Conservation (phyloP, 495 filamentous ascomycete species). For the Penicillium cinerascens region DNA sequence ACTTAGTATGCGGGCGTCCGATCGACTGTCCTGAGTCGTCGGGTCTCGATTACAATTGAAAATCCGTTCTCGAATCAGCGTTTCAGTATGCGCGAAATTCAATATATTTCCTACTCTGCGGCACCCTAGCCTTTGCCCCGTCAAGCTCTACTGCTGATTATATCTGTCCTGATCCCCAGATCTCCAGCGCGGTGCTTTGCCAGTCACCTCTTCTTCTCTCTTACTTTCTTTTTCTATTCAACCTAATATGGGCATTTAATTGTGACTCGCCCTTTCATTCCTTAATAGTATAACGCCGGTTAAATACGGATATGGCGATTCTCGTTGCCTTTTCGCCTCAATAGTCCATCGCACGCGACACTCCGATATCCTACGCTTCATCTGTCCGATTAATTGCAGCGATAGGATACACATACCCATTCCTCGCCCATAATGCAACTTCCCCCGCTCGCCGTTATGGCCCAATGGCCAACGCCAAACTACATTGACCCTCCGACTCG, state of each 20-base stretch:
- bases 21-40: conserved; percentile 6
- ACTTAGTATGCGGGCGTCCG: not conserved
- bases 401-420: not conserved
- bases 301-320: not conserved
- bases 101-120: conserved; percentile 1
- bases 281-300: not conserved
- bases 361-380: not conserved
- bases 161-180: conserved; percentile 4
- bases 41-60: conserved; percentile 1
- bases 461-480: conserved; percentile 54
- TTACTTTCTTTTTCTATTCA: not conserved
- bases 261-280: not conserved
- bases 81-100: conserved; percentile 1
- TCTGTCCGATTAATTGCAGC: not conserved
- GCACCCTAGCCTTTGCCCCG: not conserved
- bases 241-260: not conserved
- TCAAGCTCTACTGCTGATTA: not conserved
- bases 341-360: not conserved
- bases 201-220: not conserved
- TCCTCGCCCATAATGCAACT: conserved; percentile 29
- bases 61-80: conserved; percentile 1
- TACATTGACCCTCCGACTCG: conserved; percentile 51
- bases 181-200: conserved; percentile 5
- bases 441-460: conserved; percentile 42
- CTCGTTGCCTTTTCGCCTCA: not conserved